These are phyloP conservation scores for Saccharomyces paradoxus DNA, from an alignment of 805 yeast species.

Conservation along the genomic window DNA sequence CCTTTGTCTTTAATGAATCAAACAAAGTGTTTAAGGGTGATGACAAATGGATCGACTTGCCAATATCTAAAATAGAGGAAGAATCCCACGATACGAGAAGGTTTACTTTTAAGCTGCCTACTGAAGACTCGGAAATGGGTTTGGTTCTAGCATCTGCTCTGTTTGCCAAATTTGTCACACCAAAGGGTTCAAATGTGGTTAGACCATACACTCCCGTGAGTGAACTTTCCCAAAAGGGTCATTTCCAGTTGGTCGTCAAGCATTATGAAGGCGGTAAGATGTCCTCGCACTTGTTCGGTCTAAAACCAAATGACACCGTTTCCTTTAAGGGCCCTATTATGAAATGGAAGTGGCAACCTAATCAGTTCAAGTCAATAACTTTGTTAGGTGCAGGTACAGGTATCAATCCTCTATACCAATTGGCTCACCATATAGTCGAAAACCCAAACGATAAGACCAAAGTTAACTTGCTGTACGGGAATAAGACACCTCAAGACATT, in stretches of 20 bases:
- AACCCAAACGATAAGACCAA: constrained; percentile 86
- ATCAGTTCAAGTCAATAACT: constrained; percentile 69
- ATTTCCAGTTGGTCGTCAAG: constrained; percentile 74
- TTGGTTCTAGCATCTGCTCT: constrained; percentile 71
- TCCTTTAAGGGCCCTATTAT: constrained; percentile 89
- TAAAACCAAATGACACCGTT: constrained; percentile 73
- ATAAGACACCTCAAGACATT: constrained; percentile 68
- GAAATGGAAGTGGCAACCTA: constrained; percentile 87
- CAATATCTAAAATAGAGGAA: constrained; percentile 36
- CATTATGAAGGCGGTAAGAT: constrained; percentile 78
- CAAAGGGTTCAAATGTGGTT: constrained; percentile 78
- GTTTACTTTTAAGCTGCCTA: constrained; percentile 62
- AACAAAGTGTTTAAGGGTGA: constrained; percentile 49
- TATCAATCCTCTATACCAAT: constrained; percentile 90
- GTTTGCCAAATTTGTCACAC: constrained; percentile 71
- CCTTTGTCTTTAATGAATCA: constrained; percentile 29
- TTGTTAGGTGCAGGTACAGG: constrained; percentile 96
- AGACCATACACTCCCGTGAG: constrained; percentile 87
- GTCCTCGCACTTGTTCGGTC: constrained; percentile 60
- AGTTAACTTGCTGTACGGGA: constrained; percentile 75
- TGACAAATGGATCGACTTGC: constrained; percentile 65
- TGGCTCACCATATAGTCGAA: constrained; percentile 64
- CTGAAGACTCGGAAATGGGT: constrained; percentile 63
- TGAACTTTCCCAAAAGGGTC: constrained; percentile 61
- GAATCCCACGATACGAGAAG: constrained; percentile 58